Conservation (phyloP, 2,329 filamentous ascomycete species). For the Zymoseptoria pseudotritici region DNA sequence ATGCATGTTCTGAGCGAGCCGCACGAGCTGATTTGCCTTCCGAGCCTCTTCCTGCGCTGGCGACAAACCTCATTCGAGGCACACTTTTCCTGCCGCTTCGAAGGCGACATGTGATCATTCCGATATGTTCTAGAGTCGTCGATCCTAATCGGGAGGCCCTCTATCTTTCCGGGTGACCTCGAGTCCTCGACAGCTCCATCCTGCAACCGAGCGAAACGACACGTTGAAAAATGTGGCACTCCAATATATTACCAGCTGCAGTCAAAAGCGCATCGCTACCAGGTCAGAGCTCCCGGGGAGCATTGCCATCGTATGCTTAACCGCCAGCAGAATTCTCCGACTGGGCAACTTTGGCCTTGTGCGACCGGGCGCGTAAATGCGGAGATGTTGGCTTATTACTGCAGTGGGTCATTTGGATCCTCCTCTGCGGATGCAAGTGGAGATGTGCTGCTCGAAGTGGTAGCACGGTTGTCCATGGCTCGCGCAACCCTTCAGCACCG, state of each 20-base stretch:
- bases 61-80: too few species aligned
- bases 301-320: constrained; percentile 2
- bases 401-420: background rate
- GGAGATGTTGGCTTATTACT: background rate
- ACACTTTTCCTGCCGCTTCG: background rate
- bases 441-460: too few species aligned
- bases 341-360: background rate
- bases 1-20: background rate
- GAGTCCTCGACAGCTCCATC: background rate
- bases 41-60: background rate
- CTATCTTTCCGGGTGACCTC: background rate
- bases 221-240: background rate
- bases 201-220: background rate
- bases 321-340: constrained; percentile 3
- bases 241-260: background rate
- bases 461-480: background rate
- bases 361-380: background rate
- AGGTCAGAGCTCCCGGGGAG: background rate
- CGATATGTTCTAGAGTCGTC: background rate
- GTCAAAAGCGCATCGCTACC: background rate
- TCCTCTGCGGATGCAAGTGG: background rate
- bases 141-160: background rate
- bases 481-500: background rate
- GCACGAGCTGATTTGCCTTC: background rate
- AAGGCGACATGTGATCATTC: background rate